phyloP scores from a whole-genome alignment of 2,329 filamentous ascomycete genomes.

The Microsporum audouinii region DNA sequence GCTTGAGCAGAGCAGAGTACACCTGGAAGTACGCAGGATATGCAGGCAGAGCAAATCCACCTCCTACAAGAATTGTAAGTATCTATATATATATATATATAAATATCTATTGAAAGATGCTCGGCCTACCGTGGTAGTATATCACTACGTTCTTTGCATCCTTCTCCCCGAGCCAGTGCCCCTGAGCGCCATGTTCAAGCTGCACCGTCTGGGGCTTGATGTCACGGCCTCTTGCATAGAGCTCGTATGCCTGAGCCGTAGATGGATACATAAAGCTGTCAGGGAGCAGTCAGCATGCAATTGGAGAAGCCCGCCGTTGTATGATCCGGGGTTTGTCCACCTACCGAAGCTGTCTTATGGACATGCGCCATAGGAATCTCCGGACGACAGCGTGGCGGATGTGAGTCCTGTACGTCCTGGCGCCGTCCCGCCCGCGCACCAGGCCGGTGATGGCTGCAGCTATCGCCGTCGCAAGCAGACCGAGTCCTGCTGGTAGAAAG shows the following conservation, averaged over 20 bases:
- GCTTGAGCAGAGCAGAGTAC: slow-evolving; percentile 40
- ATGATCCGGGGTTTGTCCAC: slow-evolving; percentile 6
- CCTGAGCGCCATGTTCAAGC: slow-evolving; percentile 24
- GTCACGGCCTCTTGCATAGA: slow-evolving; percentile 18
- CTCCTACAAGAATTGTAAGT: slow-evolving; percentile 29
- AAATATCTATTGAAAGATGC: neutral
- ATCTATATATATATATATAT: neutral
- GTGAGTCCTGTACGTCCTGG: slow-evolving; percentile 27
- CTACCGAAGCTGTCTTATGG: slow-evolving; percentile 25
- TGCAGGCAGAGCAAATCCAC: slow-evolving; percentile 45
- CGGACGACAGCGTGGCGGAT: slow-evolving; percentile 24
- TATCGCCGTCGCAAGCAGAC: slow-evolving; percentile 19
- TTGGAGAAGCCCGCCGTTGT: neutral
- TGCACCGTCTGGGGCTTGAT: slow-evolving; percentile 22
- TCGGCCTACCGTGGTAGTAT: slow-evolving; percentile 28
- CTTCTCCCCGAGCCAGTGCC: slow-evolving; percentile 32
- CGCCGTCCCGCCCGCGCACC: slow-evolving; percentile 30
- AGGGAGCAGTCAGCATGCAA: neutral
- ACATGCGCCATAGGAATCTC: slow-evolving; percentile 17
- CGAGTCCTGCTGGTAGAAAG: slow-evolving; percentile 20
- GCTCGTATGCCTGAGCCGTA: slow-evolving; percentile 21
- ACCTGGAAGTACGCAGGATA: slow-evolving; percentile 21
- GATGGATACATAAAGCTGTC: slow-evolving; percentile 10
- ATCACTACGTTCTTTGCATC: slow-evolving; percentile 29
- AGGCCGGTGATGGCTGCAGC: slow-evolving; percentile 26